Percentiles rank a stretch among this genome's conserved stretches.
Evolutionary conservation across 768 basidiomycete species (phyloP).

Genomic region (Rhodotorula sphaerocarpa): DNA sequence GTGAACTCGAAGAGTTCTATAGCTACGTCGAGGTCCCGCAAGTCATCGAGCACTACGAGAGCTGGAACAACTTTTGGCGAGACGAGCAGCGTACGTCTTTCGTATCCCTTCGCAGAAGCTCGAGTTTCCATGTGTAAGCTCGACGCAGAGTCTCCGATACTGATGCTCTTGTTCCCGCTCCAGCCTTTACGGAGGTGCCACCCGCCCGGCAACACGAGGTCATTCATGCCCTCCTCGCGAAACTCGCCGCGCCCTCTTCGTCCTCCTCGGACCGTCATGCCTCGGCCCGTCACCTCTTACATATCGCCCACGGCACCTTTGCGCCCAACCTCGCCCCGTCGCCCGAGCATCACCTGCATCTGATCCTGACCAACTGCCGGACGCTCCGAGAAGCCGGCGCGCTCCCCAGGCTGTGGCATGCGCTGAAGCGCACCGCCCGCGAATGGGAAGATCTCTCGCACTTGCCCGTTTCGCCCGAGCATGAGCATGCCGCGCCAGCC

Average conservation of each 20-base stretch:
- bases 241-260: slow-evolving; percentile 74
- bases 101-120: too few relatives aligned
- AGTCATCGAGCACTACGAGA: slow-evolving; percentile 47
- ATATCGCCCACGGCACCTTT: slow-evolving; percentile 71
- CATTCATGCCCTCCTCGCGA: slow-evolving; percentile 72
- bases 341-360: slow-evolving; percentile 87
- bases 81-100: slow-evolving; percentile 20
- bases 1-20: slow-evolving; percentile 96
- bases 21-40: slow-evolving; percentile 92
- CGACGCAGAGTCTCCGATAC: neutral
- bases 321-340: slow-evolving; percentile 55
- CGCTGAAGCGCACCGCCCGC: slow-evolving; percentile 73
- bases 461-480: neutral
- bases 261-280: slow-evolving; percentile 57
- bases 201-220: slow-evolving; percentile 59
- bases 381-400: slow-evolving; percentile 76
- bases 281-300: slow-evolving; percentile 76
- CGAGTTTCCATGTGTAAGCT: too few relatives aligned
- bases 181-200: slow-evolving; percentile 73
- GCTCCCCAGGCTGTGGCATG: slow-evolving; percentile 69
- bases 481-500: neutral
- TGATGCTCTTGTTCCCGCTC: neutral
- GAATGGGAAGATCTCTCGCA: slow-evolving; percentile 33
- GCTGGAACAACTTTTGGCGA: slow-evolving; percentile 22
- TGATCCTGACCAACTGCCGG: slow-evolving; percentile 90